These are phyloP conservation scores for Pestalotiopsis sp. DNA, from an alignment of 2,329 filamentous ascomycete genomes.

Conservation along the genomic window DNA sequence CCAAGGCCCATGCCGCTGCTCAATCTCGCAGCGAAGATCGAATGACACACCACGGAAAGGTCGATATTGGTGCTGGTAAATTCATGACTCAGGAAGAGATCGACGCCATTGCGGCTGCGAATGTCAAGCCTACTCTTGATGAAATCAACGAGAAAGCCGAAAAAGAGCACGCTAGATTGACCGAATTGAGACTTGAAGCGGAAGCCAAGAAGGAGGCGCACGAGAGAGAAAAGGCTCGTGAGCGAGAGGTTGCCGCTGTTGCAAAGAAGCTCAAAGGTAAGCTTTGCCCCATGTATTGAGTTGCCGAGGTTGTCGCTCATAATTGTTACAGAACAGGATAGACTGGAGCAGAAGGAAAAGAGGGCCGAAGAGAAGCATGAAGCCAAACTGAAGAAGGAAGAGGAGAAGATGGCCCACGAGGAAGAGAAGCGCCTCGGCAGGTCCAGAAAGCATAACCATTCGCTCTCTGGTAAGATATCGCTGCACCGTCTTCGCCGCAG, in stretches of 20 bases:
- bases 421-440: conserved; percentile 55
- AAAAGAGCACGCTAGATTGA: conserved; percentile 67
- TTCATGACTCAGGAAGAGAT: conserved; percentile 79
- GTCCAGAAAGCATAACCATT: conserved; percentile 55
- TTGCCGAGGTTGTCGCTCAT: not conserved
- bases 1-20: conserved; percentile 72
- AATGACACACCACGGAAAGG: conserved; percentile 55
- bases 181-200: conserved; percentile 63
- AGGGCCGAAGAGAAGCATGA: conserved; percentile 53
- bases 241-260: conserved; percentile 56
- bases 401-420: conserved; percentile 53
- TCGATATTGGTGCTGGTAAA: conserved; percentile 78
- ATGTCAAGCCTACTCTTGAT: conserved; percentile 81
- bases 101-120: conserved; percentile 74
- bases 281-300: too few species aligned
- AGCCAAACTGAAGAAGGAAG: conserved; percentile 42
- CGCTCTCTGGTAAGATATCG: conserved; percentile 29
- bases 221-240: conserved; percentile 48
- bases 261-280: conserved; percentile 61
- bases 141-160: conserved; percentile 83
- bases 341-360: conserved; percentile 46
- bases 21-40: conserved; percentile 64
- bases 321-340: conserved; percentile 44
- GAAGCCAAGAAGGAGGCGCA: conserved; percentile 66
- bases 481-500: conserved; percentile 12